Percentiles rank a stretch among this genome's conserved stretches.
These are phyloP conservation scores for Periglandula ipomoeae DNA, from an alignment of 2,329 filamentous ascomycete species.

Conservation along the genomic window DNA sequence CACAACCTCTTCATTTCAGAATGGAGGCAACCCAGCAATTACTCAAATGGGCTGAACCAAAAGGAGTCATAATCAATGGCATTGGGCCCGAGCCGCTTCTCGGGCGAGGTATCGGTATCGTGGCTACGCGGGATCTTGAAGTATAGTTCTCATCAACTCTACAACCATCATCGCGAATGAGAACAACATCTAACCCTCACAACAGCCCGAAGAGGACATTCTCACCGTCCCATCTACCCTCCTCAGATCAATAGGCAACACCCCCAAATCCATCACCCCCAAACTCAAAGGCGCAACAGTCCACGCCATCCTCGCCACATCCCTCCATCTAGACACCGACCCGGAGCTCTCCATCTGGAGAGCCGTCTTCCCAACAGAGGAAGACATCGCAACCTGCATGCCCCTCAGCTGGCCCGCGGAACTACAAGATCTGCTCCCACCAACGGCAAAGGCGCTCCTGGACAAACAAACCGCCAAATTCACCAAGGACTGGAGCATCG, in stretches of 20 bases:
- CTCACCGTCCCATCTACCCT: constrained; percentile 55
- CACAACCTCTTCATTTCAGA: too few species aligned
- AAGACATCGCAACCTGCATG: constrained; percentile 43
- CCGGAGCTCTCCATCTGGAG: constrained; percentile 49
- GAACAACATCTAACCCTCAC: neutral
- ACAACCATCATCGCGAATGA: neutral
- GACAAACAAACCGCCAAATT: constrained; percentile 40
- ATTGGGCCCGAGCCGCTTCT: constrained; percentile 59
- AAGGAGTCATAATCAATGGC: constrained; percentile 58
- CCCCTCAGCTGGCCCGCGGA: constrained; percentile 37
- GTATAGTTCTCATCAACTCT: constrained; percentile 29
- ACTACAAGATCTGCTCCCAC: constrained; percentile 36
- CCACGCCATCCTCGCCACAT: constrained; percentile 65
- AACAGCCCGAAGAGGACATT: constrained; percentile 40
- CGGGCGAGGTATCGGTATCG: constrained; percentile 68
- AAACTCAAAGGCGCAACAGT: constrained; percentile 46
- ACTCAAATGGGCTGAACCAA: constrained; percentile 54
- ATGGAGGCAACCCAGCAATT: constrained; percentile 38
- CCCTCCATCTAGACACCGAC: constrained; percentile 46
- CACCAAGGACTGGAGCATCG: constrained; percentile 29
- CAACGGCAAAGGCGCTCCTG: constrained; percentile 34
- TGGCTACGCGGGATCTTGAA: constrained; percentile 58
- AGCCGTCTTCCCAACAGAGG: constrained; percentile 53
- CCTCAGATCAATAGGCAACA: constrained; percentile 55
- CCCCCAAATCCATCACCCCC: constrained; percentile 42